Evolutionary conservation across 2,329 filamentous ascomycete genomes (phyloP), one percentile per base, ranked within the genome.

Genomic region (Amauroascus verrucosus): DNA sequence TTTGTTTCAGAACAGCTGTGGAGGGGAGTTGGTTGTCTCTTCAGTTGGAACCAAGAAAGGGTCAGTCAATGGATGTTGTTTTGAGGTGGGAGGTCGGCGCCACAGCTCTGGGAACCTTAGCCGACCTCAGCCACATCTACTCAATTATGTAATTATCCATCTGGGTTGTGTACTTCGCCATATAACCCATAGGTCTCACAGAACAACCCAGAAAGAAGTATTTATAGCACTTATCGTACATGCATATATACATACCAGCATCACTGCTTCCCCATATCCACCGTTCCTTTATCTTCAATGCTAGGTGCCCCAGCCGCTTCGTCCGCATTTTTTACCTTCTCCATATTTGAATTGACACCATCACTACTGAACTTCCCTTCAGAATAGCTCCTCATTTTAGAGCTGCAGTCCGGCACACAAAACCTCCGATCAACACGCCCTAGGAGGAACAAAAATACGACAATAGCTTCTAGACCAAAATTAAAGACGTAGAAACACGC

Each of bases 401-500:
- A 61, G 63, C 81, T 81, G 43, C 85, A 84, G 64, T 93, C 73
- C 1, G 86, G 86, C 22, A 93, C 72, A 63, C 84, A 77, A 71
- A 91, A 94, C 40, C 86, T 79, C 57, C 77, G 75, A 65, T 95
- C 89, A 57, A 93, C 82, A 30, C 88, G 78, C 18, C 77, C 68
- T 14, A 85, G 63, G 0, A 83, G 76, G 68, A 86, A 91, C 7
- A 83, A 70, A 51, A 76, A 77, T 3, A 91, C 76, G 35, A 88
- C 81, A 22, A 85, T 64, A 38, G 90, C 71, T 68, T 95, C 89
- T 35, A 90, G 74, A 14, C 72, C 73, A 64, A 86, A 94, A 70
- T 87, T 86, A 72, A 93, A 86, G 63, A 82, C 70, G 71, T 93
- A 95, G 72, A 88, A 95, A 61, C 79, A 81, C 1, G 82, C 78